phyloP scores from a whole-genome alignment of 2,329 filamentous ascomycete genomes.

The Penicillium digitatum region DNA sequence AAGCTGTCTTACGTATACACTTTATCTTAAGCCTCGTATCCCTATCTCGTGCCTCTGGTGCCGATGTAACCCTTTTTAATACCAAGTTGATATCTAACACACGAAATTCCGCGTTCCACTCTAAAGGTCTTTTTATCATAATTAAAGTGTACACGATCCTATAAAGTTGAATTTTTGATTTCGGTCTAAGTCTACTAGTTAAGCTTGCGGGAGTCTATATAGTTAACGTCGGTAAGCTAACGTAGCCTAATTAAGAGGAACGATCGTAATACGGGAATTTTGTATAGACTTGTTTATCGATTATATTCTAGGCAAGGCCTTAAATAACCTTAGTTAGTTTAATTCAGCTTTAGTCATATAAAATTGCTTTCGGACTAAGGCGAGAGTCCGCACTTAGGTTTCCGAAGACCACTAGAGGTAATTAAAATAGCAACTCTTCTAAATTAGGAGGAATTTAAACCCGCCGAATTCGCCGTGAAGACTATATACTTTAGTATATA shows the following conservation, averaged over 20 bases:
- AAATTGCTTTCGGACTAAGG: constrained; percentile 12
- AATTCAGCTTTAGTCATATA: constrained; percentile 8
- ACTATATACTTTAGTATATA: constrained; percentile 9
- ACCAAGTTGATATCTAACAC: constrained; percentile 13
- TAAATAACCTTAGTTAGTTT: constrained; percentile 8
- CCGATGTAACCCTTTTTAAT: constrained; percentile 13
- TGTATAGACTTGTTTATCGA: constrained; percentile 11
- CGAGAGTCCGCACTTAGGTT: constrained; percentile 13
- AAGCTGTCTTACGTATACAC: constrained; percentile 11
- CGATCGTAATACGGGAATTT: constrained; percentile 11
- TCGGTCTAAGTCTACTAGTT: constrained; percentile 1
- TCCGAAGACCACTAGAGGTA: constrained; percentile 10
- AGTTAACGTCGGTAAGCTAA: constrained; percentile 9
- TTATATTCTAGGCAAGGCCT: constrained; percentile 15
- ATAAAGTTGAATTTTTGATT: constrained; percentile 14
- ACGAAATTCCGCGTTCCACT: constrained; percentile 11
- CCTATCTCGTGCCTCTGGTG: constrained; percentile 3
- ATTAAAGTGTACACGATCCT: constrained; percentile 16
- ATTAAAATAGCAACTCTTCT: constrained; percentile 9
- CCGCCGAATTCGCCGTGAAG: constrained; percentile 10
- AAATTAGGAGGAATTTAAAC: constrained; percentile 10
- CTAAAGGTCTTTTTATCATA: constrained; percentile 11
- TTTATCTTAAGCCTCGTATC: constrained; percentile 12
- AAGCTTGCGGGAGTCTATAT: background rate
- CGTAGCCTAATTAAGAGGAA: constrained; percentile 13